Evolutionary conservation across 2,329 filamentous ascomycete genomes (phyloP).

Genomic region (Neopestalotiopsis sp.): DNA sequence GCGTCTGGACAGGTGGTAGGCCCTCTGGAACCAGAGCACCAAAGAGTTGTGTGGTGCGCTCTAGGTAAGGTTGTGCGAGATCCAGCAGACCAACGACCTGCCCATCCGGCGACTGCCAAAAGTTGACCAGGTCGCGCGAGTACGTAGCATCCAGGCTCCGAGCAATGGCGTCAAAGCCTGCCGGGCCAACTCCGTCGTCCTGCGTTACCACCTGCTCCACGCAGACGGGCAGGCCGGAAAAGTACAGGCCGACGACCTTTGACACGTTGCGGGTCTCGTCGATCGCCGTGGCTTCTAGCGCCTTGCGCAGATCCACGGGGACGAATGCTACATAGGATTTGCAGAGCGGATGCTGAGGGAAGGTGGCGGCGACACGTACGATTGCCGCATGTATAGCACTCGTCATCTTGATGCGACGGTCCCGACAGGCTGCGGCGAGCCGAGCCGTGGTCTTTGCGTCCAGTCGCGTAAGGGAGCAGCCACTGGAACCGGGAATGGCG

Average conservation of each 20-base stretch:
- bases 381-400: constrained; percentile 30
- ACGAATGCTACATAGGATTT: constrained; percentile 28
- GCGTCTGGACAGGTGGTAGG: constrained; percentile 25
- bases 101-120: constrained; percentile 29
- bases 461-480: constrained; percentile 17
- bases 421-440: constrained; percentile 21
- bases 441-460: constrained; percentile 18
- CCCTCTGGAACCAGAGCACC: constrained; percentile 16
- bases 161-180: constrained; percentile 24
- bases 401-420: constrained; percentile 24
- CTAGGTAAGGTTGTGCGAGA: constrained; percentile 21
- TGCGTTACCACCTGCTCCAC: constrained; percentile 21
- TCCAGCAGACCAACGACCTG: constrained; percentile 24
- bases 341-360: constrained; percentile 26
- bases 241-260: constrained; percentile 24
- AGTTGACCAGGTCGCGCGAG: constrained; percentile 29
- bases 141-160: constrained; percentile 26
- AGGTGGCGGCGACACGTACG: constrained; percentile 25
- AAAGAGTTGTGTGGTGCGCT: constrained; percentile 22
- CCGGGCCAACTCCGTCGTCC: not conserved
- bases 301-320: constrained; percentile 26
- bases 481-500: constrained; percentile 14
- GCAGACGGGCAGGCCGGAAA: constrained; percentile 28
- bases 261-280: not conserved
- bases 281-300: constrained; percentile 14